Evolutionary conservation across 805 yeast species (phyloP), one percentile per base, ranked within the genome.

Genomic region (Hanseniaspora meyeri): DNA sequence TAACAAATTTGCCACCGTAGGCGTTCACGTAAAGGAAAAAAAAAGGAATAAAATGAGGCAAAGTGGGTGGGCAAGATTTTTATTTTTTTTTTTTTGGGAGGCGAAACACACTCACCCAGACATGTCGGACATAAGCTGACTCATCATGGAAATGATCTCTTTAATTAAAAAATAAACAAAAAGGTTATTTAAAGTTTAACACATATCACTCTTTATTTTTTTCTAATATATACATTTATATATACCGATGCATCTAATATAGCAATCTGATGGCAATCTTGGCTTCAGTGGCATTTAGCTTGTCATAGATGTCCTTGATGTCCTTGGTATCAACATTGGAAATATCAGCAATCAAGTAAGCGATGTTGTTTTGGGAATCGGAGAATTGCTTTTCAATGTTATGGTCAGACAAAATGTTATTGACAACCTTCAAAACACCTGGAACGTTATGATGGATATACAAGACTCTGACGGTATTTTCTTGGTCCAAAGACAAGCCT

Each of bases 391-490:
- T 91, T 74, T 90, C 97, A 72, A 93, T 93, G 74, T 93, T 93
- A 78, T 93, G 90, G 70, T 83, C 83, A 58, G 95, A 85, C 72
- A 93, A 81, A 64, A 93, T 87, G 76, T 91, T 91, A 78, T 93
- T 93, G 66, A 93, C 98, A 43, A 96, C 88, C 71, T 88, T 87
- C 79, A 93, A 79, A 57, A 93, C 98, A 81, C 98, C 98, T 32
- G 98, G 98, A 65, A 93, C 96, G 73, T 93, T 93, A 73, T 87
- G 93, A 75, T 93, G 98, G 66, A 90, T 86, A 74, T 93, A 93
- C 65, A 93, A 77, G 43, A 93, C 96, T 75, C 98, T 87, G 62
- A 90, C 97, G 57, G 84, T 79, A 69, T 85, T 79, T 68, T 85
- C 83, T 71, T 87, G 95, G 68, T 87, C 95, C 71, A 85, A 78